These are phyloP conservation scores for Penicillium argentinense DNA, from an alignment of 495 filamentous ascomycete species.

Conservation along the genomic window DNA sequence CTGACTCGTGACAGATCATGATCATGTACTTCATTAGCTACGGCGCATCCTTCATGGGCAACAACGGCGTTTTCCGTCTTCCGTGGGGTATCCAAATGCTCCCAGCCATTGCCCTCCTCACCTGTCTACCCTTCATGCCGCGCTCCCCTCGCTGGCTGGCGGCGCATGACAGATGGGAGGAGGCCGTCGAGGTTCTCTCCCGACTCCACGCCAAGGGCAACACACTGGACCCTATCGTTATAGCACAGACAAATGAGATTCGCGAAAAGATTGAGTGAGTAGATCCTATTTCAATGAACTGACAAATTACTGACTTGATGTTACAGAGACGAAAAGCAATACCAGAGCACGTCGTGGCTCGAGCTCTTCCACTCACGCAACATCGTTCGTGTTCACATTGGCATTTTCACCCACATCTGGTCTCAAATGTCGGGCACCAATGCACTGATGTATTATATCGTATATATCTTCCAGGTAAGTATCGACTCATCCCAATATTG, in stretches of 20 bases:
- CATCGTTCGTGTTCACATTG: constrained; percentile 65
- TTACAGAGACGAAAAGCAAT: constrained; percentile 26
- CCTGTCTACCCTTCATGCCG: constrained; percentile 53
- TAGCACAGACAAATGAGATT: constrained; percentile 17
- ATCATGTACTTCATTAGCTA: constrained; percentile 27
- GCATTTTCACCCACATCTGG: constrained; percentile 77
- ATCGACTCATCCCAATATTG: background rate
- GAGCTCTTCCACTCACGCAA: constrained; percentile 63
- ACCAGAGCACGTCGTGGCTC: constrained; percentile 48
- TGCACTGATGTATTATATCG: constrained; percentile 75
- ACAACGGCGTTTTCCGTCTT: constrained; percentile 15
- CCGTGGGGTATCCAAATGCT: constrained; percentile 28
- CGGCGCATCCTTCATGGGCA: constrained; percentile 16
- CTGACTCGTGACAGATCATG: constrained; percentile 9
- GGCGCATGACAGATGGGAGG: constrained; percentile 54
- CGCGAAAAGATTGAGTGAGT: constrained; percentile 21
- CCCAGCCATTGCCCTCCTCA: constrained; percentile 53
- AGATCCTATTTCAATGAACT: background rate
- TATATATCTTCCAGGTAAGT: constrained; percentile 65
- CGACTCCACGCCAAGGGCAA: constrained; percentile 28
- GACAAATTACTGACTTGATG: background rate
- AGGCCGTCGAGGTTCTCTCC: constrained; percentile 55
- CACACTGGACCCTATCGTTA: constrained; percentile 11
- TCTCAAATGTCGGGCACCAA: constrained; percentile 75
- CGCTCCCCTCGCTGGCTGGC: constrained; percentile 68